phyloP scores from a whole-genome alignment of 2,329 filamentous ascomycete genomes.

The Exserohilum rostratum region DNA sequence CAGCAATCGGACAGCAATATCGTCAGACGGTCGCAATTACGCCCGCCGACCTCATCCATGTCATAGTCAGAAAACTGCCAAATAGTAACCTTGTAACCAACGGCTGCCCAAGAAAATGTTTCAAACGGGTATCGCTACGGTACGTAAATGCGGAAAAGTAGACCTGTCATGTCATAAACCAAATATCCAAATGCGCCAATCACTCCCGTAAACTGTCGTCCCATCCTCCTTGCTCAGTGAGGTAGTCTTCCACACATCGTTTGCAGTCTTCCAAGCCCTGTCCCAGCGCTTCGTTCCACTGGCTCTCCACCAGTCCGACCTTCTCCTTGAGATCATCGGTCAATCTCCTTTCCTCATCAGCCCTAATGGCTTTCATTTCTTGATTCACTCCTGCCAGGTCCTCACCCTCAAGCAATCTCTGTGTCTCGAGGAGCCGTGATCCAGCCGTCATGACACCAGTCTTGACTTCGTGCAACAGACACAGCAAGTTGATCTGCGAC shows the following conservation, averaged over 20 bases:
- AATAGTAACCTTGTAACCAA: slow-evolving; percentile 10
- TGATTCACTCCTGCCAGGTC: slow-evolving; percentile 49
- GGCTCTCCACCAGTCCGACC: slow-evolving; percentile 85
- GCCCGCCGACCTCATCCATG: slow-evolving; percentile 7
- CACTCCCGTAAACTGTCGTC: slow-evolving; percentile 66
- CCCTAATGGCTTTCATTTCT: slow-evolving; percentile 64
- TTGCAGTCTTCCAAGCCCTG: slow-evolving; percentile 75
- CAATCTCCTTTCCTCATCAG: slow-evolving; percentile 71
- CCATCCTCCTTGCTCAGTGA: slow-evolving; percentile 83
- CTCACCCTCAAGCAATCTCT: slow-evolving; percentile 56
- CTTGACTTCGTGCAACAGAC: slow-evolving; percentile 87
- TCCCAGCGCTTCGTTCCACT: slow-evolving; percentile 89
- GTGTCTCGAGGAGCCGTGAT: slow-evolving; percentile 69
- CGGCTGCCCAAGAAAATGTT: slow-evolving; percentile 14
- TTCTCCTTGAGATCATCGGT: slow-evolving; percentile 93
- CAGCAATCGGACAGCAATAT: not conserved
- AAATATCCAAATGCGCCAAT: slow-evolving; percentile 11
- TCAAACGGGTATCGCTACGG: slow-evolving; percentile 45
- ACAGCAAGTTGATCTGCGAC: slow-evolving; percentile 87
- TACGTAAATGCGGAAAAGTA: slow-evolving; percentile 29
- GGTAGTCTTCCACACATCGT: slow-evolving; percentile 72
- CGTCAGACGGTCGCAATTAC: slow-evolving; percentile 2
- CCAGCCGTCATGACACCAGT: slow-evolving; percentile 75
- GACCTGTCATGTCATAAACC: slow-evolving; percentile 18
- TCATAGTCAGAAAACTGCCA: slow-evolving; percentile 8